Evolutionary conservation across 768 basidiomycete species (phyloP).

Genomic region (Ephemerocybe angulata): DNA sequence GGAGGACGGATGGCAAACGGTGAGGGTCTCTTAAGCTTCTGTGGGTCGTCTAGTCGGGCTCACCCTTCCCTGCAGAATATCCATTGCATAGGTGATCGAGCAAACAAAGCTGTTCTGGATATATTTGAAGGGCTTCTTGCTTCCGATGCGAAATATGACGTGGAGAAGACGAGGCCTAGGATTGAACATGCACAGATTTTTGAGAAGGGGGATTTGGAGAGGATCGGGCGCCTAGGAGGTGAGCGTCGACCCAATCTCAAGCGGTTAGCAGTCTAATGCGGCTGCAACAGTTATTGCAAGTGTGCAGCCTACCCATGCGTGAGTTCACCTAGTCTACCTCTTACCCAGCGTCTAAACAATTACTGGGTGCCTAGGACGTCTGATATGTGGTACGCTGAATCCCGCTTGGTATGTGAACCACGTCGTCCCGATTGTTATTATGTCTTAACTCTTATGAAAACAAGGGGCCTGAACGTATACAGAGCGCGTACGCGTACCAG

Average conservation of each 20-base stretch:
- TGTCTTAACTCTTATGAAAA: background rate
- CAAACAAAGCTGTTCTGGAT: constrained; percentile 79
- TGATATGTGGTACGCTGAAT: constrained; percentile 92
- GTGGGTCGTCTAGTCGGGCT: background rate
- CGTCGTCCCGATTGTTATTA: background rate
- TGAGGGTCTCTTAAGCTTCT: constrained; percentile 32
- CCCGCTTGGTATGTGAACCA: constrained; percentile 50
- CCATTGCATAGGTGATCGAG: constrained; percentile 88
- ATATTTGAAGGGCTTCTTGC: constrained; percentile 63
- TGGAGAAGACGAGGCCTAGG: constrained; percentile 60
- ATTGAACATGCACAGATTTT: constrained; percentile 95
- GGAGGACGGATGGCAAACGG: constrained; percentile 79
- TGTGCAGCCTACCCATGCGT: constrained; percentile 93
- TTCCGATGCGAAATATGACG: constrained; percentile 35
- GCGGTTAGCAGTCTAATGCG: background rate
- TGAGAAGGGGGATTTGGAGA: constrained; percentile 68
- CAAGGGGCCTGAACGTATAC: constrained; percentile 77
- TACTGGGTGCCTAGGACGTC: constrained; percentile 62
- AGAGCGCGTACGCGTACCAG: constrained; percentile 90
- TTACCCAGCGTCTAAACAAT: background rate
- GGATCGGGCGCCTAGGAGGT: constrained; percentile 35
- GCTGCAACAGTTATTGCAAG: constrained; percentile 72
- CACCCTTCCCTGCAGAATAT: constrained; percentile 57
- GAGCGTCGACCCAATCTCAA: background rate
- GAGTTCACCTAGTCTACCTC: constrained; percentile 23